phyloP scores from a whole-genome alignment of 2,329 filamentous ascomycete genomes.

The Didymosphaeria variabile region DNA sequence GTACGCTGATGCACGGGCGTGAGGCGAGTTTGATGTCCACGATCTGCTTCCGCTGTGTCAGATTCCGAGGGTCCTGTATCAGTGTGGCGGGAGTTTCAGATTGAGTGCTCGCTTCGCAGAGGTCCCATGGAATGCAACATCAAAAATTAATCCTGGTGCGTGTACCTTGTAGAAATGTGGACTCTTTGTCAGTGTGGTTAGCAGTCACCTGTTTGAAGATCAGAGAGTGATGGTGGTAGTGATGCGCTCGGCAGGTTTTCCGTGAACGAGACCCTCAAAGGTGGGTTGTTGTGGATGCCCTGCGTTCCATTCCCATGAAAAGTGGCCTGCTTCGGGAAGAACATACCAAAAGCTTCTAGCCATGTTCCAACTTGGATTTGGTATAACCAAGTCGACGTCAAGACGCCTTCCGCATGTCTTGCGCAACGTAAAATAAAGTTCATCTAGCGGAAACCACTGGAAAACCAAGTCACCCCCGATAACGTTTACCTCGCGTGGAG shows the following conservation, averaged over 20 bases:
- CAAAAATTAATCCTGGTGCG: conserved; percentile 12
- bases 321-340: conserved; percentile 2
- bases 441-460: conserved; percentile 11
- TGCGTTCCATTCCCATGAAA: background rate
- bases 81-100: conserved; percentile 47
- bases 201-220: background rate
- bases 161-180: background rate
- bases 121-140: conserved; percentile 22
- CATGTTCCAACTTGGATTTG: conserved; percentile 12
- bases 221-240: background rate
- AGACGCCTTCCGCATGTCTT: conserved; percentile 2
- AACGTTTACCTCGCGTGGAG: conserved; percentile 8
- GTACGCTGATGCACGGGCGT: conserved; percentile 18
- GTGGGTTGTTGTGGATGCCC: background rate
- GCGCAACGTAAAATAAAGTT: conserved; percentile 10
- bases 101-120: conserved; percentile 37
- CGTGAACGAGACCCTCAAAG: background rate
- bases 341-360: conserved; percentile 20
- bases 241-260: conserved; percentile 2
- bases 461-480: background rate
- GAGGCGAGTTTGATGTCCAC: conserved; percentile 38
- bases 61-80: conserved; percentile 42
- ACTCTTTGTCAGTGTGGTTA: background rate
- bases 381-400: conserved; percentile 12
- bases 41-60: conserved; percentile 47